phyloP scores from a whole-genome alignment of 192 early-diverging fungal species.

The Umbelopsis vinacea region DNA sequence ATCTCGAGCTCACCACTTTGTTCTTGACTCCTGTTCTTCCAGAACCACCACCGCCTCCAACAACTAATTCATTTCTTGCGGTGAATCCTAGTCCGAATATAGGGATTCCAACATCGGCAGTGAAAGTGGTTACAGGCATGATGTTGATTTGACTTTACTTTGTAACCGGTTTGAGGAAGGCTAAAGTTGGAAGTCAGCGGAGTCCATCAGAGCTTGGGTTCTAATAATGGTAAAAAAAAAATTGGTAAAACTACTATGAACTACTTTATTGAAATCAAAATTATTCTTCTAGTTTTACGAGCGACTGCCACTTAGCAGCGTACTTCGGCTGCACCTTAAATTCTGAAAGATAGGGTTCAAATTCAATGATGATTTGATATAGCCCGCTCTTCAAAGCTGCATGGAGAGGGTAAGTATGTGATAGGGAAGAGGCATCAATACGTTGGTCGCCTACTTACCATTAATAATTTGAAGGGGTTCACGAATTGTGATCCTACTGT shows the following conservation, averaged over 20 bases:
- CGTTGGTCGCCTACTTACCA: not conserved
- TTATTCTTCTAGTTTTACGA: constrained; percentile 18
- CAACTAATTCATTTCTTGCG: constrained; percentile 57
- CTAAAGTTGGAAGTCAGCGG: not conserved
- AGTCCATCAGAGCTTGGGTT: not conserved
- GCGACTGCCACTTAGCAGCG: constrained; percentile 8
- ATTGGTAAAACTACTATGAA: too few species aligned
- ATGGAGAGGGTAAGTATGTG: not conserved
- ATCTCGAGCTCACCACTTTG: constrained; percentile 67
- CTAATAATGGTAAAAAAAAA: not conserved
- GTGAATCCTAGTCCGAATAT: constrained; percentile 66
- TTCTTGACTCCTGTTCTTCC: constrained; percentile 85
- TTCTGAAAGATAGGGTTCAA: constrained; percentile 17
- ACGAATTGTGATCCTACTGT: constrained; percentile 12
- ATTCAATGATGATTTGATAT: constrained; percentile 9
- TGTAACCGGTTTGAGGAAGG: not conserved
- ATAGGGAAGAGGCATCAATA: not conserved
- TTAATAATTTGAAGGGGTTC: constrained; percentile 16
- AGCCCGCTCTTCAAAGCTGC: constrained; percentile 16
- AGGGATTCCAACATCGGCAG: constrained; percentile 60
- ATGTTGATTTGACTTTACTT: not conserved
- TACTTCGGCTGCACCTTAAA: constrained; percentile 20
- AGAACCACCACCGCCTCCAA: constrained; percentile 89
- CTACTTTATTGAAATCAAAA: not conserved
- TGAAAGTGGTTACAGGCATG: constrained; percentile 40